Conservation (phyloP, 176 grass and related monocot species). For the Zoysia pacifica region DNA sequence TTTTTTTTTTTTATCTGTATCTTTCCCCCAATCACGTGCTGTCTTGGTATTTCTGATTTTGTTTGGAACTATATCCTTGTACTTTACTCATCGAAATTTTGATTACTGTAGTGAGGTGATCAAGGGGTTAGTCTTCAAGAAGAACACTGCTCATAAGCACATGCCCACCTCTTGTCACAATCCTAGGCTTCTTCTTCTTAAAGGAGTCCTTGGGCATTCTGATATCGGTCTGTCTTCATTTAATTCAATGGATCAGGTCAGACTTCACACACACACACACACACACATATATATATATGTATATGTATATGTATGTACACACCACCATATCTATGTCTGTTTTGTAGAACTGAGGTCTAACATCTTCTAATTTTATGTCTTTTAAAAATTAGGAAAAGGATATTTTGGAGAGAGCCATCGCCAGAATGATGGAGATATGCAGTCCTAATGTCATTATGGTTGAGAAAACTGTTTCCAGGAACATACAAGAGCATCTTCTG, state of each 20-base stretch:
- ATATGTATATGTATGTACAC: not conserved
- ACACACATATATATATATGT: not conserved
- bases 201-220: conserved; percentile 80
- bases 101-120: conserved; percentile 87
- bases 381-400: conserved; percentile 63
- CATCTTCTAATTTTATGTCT: conserved; percentile 16
- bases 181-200: conserved; percentile 83
- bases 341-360: conserved; percentile 4
- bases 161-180: conserved; percentile 80
- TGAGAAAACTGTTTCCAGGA: conserved; percentile 82
- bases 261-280: no score
- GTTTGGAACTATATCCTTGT: conserved; percentile 19
- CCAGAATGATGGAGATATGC: conserved; percentile 77
- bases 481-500: conserved; percentile 75
- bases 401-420: conserved; percentile 55
- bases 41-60: conserved; percentile 22
- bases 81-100: conserved; percentile 26
- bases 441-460: conserved; percentile 82
- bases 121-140: conserved; percentile 94
- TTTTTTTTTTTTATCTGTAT: not conserved
- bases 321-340: not conserved
- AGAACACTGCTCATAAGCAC: conserved; percentile 94
- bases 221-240: conserved; percentile 84
- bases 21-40: not conserved
- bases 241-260: conserved; percentile 79